These are phyloP conservation scores for Aspergillus bombycis DNA, from an alignment of 2,329 filamentous ascomycete species.

Conservation along the genomic window DNA sequence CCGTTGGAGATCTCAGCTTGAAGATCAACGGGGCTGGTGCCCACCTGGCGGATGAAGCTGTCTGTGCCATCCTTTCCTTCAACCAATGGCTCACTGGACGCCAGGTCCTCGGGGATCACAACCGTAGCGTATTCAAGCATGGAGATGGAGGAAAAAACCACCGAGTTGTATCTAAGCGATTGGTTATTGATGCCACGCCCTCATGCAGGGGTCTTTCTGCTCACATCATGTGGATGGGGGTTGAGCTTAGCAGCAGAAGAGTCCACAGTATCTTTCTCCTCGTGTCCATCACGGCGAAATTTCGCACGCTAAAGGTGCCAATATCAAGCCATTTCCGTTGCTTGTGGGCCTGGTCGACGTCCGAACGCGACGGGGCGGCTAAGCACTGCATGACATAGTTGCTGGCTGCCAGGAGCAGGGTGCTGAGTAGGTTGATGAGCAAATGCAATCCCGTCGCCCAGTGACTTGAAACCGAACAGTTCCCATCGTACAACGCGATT, in stretches of 20 bases:
- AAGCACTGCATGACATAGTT: conserved; percentile 59
- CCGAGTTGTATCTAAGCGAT: conserved; percentile 19
- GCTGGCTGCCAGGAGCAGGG: conserved; percentile 49
- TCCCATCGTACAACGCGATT: conserved; percentile 12
- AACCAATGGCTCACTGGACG: background rate
- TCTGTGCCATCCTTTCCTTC: background rate
- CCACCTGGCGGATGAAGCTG: background rate
- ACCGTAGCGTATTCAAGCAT: conserved; percentile 13
- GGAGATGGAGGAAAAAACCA: conserved; percentile 15
- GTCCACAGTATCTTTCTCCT: conserved; percentile 25
- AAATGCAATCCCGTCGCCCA: conserved; percentile 43
- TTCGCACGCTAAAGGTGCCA: conserved; percentile 42
- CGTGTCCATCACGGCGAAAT: conserved; percentile 34
- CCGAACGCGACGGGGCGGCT: conserved; percentile 52
- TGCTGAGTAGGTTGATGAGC: conserved; percentile 53
- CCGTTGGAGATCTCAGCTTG: conserved; percentile 9
- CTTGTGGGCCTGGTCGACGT: conserved; percentile 54
- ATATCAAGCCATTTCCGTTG: conserved; percentile 48
- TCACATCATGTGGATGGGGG: conserved; percentile 20
- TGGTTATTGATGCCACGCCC: background rate
- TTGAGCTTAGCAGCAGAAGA: conserved; percentile 16
- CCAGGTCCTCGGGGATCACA: background rate
- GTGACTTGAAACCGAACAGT: conserved; percentile 11
- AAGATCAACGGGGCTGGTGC: conserved; percentile 4
- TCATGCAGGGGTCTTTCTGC: background rate